Conservation (phyloP, 768 basidiomycete species). For the Leccinum boreale region DNA sequence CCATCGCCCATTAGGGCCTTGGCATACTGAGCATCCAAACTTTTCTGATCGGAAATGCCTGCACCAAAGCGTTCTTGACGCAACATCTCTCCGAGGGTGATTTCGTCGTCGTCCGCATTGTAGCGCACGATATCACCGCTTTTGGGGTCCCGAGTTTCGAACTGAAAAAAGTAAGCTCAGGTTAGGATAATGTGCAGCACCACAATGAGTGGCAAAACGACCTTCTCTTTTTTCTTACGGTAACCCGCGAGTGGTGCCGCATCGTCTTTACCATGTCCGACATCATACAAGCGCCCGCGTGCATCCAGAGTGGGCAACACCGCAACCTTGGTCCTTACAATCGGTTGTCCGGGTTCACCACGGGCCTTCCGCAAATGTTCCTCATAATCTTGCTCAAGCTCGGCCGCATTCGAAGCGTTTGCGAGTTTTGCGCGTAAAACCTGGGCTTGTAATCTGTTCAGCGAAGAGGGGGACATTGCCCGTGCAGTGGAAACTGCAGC, state of each 20-base stretch:
- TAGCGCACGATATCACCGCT: constrained; percentile 87
- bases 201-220: constrained; percentile 17
- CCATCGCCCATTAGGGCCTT: constrained; percentile 83
- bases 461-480: constrained; percentile 66
- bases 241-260: constrained; percentile 57
- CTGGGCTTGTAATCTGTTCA: constrained; percentile 91
- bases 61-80: constrained; percentile 90
- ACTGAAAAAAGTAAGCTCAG: constrained; percentile 35
- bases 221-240: constrained; percentile 75
- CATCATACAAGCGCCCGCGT: constrained; percentile 83
- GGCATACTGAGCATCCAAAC: constrained; percentile 88
- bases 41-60: constrained; percentile 87
- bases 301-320: constrained; percentile 88
- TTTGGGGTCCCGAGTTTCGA: constrained; percentile 86
- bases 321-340: constrained; percentile 62
- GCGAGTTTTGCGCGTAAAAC: constrained; percentile 90
- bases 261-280: constrained; percentile 75
- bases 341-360: constrained; percentile 38
- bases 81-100: constrained; percentile 86
- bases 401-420: constrained; percentile 70
- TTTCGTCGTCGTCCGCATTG: constrained; percentile 87
- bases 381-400: constrained; percentile 86
- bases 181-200: constrained; percentile 1
- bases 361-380: constrained; percentile 52
- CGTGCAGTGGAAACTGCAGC: constrained; percentile 35